Evolutionary conservation across 345 rosid genomes (phyloP), one percentile per base, ranked within the genome.

Genomic region (Citrus glauca): DNA sequence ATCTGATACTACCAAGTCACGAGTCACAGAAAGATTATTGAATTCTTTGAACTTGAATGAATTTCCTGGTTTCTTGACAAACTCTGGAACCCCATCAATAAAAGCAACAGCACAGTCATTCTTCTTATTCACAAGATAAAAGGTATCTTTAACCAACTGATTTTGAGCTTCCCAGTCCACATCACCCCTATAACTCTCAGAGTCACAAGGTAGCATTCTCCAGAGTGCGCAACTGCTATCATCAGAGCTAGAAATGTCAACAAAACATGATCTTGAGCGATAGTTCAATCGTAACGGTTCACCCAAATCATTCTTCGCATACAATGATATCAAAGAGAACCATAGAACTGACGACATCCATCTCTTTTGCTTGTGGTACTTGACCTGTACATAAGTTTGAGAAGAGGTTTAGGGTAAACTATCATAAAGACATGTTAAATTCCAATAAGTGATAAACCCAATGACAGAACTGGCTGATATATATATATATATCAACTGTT

Each of bases 51-150:
- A 89, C 89, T 95, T 95, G 87, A 95, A 90, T 59, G 90, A 94
- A 88, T 89, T 92, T 87, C 98, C 98, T 78, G 98, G 98, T 89
- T 88, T 95, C 81, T 81, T 82, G 60, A 95, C 93, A 88, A 93
- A 95, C 85, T 90, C 90, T 66, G 98, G 98, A 77, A 87, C 68
- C 71, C 90, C 97, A 85, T 92, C 89, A 74, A 85, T 65, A 82
- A 92, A 88, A 78, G 98, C 95, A 86, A 95, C 85, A 82, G 88
- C 95, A 82, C 86, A 87, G 68, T 85, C 93, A 86, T 86, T 91
- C 90, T 92, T 95, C 88, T 91, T 91, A 74, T 93, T 95, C 56
- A 92, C 88, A 75, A 95, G 89, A 88, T 91, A 91, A 85, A 92
- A 92, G 38, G 89, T 82, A 74, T 82, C 81, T 84, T 84, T 89